Evolutionary conservation across 495 filamentous ascomycete genomes (phyloP).

Genomic region (Clavariopsis aquatica): DNA sequence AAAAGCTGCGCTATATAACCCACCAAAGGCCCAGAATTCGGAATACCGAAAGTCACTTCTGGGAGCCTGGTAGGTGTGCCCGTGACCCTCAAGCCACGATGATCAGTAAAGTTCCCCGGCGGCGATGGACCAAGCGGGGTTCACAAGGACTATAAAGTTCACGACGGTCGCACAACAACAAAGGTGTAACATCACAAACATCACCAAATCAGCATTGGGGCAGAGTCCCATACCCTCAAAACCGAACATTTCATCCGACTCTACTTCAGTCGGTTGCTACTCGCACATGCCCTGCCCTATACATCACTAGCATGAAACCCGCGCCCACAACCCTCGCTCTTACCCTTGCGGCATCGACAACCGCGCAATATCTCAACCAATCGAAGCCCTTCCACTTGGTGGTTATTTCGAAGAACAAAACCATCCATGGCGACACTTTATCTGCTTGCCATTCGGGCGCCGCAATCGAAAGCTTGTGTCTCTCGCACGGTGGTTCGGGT

Average conservation of each 20-base stretch:
- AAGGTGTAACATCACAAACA: background rate
- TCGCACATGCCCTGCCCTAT: background rate
- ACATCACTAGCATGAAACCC: slow-evolving; percentile 27
- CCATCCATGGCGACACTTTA: slow-evolving; percentile 47
- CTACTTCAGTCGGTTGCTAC: slow-evolving; percentile 25
- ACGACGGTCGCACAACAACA: background rate
- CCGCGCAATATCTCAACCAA: slow-evolving; percentile 30
- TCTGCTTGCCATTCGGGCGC: slow-evolving; percentile 59
- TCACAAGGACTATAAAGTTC: slow-evolving; percentile 10
- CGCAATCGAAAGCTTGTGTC: slow-evolving; percentile 56
- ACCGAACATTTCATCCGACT: background rate
- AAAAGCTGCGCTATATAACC: slow-evolving; percentile 3
- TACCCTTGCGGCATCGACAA: slow-evolving; percentile 16
- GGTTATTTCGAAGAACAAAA: slow-evolving; percentile 39
- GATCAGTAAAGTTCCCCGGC: slow-evolving; percentile 5
- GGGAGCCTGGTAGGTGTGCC: slow-evolving; percentile 11
- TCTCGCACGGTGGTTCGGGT: slow-evolving; percentile 33
- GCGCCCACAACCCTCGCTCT: slow-evolving; percentile 26
- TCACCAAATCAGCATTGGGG: background rate
- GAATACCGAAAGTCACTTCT: slow-evolving; percentile 1
- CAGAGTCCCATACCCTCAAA: background rate
- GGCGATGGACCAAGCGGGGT: background rate
- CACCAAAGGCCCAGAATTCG: background rate
- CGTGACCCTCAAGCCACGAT: slow-evolving; percentile 11
- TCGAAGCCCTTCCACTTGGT: slow-evolving; percentile 44